These are phyloP conservation scores for Quercus bicolor DNA, from an alignment of 306 rosid genomes.

Conservation along the genomic window DNA sequence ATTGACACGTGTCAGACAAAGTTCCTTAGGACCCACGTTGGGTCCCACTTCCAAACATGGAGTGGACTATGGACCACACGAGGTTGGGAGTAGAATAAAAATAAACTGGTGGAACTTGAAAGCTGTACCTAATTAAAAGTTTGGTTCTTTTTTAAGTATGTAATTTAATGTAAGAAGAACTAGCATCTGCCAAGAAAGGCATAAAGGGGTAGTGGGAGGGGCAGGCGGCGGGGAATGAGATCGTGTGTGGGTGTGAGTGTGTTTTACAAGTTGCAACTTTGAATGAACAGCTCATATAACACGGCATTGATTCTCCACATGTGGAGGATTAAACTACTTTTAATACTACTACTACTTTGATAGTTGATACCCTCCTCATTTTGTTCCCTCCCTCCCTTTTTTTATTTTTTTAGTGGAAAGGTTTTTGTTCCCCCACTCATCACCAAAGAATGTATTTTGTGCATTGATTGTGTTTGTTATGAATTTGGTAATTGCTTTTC, in stretches of 20 bases:
- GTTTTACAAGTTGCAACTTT: too few species aligned
- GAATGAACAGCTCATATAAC: neutral
- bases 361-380: neutral
- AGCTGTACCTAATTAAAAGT: neutral
- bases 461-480: too few species aligned
- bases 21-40: neutral
- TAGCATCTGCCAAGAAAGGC: constrained; percentile 22
- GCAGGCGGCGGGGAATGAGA: neutral
- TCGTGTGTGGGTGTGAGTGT: neutral
- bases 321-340: neutral
- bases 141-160: neutral
- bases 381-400: neutral
- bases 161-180: too few species aligned
- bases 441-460: too few species aligned
- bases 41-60: too few species aligned
- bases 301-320: neutral
- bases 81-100: neutral
- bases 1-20: constrained; percentile 14
- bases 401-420: neutral
- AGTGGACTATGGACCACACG: neutral
- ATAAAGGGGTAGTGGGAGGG: neutral
- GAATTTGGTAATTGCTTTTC: too few species aligned
- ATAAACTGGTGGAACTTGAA: too few species aligned
- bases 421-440: too few species aligned
- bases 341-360: neutral